Evolutionary conservation across 1,284 basidiomycete species (phyloP), one percentile per base, ranked within the genome.

Genomic region (Ustanciosporium gigantosporum): DNA sequence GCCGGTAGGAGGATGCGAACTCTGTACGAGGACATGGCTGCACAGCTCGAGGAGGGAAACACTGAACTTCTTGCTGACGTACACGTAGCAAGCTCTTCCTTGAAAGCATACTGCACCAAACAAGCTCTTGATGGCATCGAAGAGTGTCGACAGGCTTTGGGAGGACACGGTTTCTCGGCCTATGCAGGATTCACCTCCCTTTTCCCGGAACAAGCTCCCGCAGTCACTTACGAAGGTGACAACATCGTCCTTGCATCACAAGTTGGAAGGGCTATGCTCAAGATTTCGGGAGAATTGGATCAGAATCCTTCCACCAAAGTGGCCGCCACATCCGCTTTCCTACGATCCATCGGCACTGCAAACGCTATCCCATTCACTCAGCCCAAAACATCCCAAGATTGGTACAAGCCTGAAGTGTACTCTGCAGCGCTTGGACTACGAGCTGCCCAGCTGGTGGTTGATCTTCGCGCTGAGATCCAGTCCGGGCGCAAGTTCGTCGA

Each of bases 201-300:
- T 25, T 77, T 73, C 50, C 53, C 62, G 37, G 72, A 73, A 42
- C 68, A 58, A 52, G 56, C 43, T 9, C 70, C 52, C 40, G 50
- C 65, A 0, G 77, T 79, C 23, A 79, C 79, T 6, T 80, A 78
- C 71, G 76, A 78, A 52, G 76, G 76, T 17, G 70, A 75, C 62
- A 74, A 74, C 49, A 68, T 61, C 23, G 70, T 74, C 1, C 65
- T 74, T 4, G 59, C 60, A 21, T 64, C 64, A 27, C 71, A 74
- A 37, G 69, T 74, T 9, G 71, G 70, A 3, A 57, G 71, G 4
- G 71, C 70, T 5, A 70, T 70, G 64, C 60, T 74, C 50, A 74
- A 74, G 70, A 62, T 62, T 41, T 32, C 48, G 8, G 53, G 52
- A 27, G 66, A 69, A 36, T 48, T 73, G 15, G 58, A 68, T 15